Evolutionary conservation across 2,329 filamentous ascomycete species (phyloP), one percentile per base, ranked within the genome.

Genomic region (Neospermospora avenae): DNA sequence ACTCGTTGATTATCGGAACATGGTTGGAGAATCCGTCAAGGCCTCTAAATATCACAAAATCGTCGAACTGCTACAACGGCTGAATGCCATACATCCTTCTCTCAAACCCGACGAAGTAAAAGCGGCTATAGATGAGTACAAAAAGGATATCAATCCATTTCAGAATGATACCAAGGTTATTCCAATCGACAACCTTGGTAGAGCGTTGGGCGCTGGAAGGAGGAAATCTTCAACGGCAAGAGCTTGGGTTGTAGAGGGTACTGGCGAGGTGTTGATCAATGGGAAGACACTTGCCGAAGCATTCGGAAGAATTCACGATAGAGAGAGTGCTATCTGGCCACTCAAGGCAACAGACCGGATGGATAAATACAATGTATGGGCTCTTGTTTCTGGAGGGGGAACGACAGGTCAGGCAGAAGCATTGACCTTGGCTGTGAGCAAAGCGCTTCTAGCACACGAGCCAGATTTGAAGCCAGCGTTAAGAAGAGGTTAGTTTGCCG

Each of bases 281-380:
- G 93, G 93, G 63, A 93, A 92, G 78, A 85, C 84, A n/a, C 78
- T 99, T 59, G 84, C 83, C 54, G 84, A 95, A 54, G 87, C 85
- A 22, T 99, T 99, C 74, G 90, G 87, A 35, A 86, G 95, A 37
- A 77, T 97, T 54, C 93, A 99, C 74, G 93, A 99, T 75, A 86
- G 95, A 45, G 95, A 98, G 79, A 97, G 91, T 72, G 93, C 91
- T 2, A 79, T 96, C 3, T 99, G 93, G 93, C 86, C 93, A 7
- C 77, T 99, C 71, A 91, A 93, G 70, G 83, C 86, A 53, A 96
- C 92, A 24, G 81, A 89, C 45, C 82, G 95, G 65, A 77, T 96
- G 65, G 92, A 96, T 80, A 98, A 97, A 76, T 99, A 99, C 80
- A 99, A 99, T 71, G 85, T 97, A 3, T 99, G 91, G 87, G 93